These are phyloP conservation scores for Mucor saturninus DNA, from an alignment of 371 early-diverging fungal genomes.

Conservation along the genomic window DNA sequence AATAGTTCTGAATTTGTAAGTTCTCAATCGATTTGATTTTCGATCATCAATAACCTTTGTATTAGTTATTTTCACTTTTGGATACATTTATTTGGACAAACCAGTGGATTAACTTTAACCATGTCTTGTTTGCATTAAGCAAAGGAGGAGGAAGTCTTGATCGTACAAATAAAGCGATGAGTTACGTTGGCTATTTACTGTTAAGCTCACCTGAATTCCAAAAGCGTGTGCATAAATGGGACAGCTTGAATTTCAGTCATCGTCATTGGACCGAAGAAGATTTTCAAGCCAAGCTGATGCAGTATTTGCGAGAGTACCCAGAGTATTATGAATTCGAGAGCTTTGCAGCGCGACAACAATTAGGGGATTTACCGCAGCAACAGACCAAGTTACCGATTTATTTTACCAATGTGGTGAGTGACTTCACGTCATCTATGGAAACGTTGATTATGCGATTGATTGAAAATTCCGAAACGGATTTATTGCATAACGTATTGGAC, in stretches of 20 bases:
- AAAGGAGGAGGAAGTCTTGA: slow-evolving; percentile 65
- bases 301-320: slow-evolving; percentile 69
- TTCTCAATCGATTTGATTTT: neutral
- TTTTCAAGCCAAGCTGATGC: slow-evolving; percentile 68
- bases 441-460: slow-evolving; percentile 70
- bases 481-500: slow-evolving; percentile 68
- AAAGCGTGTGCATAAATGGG: slow-evolving; percentile 71
- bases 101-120: slow-evolving; percentile 74
- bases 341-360: slow-evolving; percentile 51
- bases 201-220: slow-evolving; percentile 65
- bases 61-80: slow-evolving; percentile 51
- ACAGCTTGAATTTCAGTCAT: slow-evolving; percentile 63
- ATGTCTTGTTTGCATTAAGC: slow-evolving; percentile 71
- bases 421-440: slow-evolving; percentile 72
- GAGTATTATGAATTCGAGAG: slow-evolving; percentile 81
- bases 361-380: slow-evolving; percentile 44
- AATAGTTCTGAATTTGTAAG: slow-evolving; percentile 41
- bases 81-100: slow-evolving; percentile 76
- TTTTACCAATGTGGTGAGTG: slow-evolving; percentile 71
- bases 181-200: slow-evolving; percentile 62
- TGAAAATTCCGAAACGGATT: slow-evolving; percentile 64
- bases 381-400: slow-evolving; percentile 71
- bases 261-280: slow-evolving; percentile 79
- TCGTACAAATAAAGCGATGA: slow-evolving; percentile 50
- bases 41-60: neutral